A percentile compares a stretch with the other conserved stretches of the same genome.
These are phyloP conservation scores for Aspergillus thermomutatus DNA, from an alignment of 2,329 filamentous ascomycete species.

Conservation along the genomic window DNA sequence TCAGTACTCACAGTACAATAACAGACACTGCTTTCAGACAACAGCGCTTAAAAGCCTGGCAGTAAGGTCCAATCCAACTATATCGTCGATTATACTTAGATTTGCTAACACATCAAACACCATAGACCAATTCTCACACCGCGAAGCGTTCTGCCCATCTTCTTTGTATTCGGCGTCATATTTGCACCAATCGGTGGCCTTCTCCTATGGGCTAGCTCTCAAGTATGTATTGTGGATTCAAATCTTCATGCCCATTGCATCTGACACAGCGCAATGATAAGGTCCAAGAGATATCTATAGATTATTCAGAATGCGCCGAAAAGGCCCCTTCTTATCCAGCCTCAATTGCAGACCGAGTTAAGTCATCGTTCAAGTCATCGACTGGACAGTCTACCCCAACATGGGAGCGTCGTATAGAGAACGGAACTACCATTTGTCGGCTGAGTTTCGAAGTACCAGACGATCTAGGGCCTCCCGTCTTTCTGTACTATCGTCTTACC, in stretches of 20 bases:
- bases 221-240: conserved; percentile 50
- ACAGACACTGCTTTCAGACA: conserved; percentile 94
- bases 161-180: conserved; percentile 86
- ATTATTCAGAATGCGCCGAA: conserved; percentile 75
- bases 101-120: conserved; percentile 14
- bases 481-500: conserved; percentile 91
- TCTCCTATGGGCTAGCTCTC: conserved; percentile 78
- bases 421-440: conserved; percentile 58
- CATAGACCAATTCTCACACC: conserved; percentile 85
- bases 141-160: conserved; percentile 86
- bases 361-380: conserved; percentile 67
- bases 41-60: conserved; percentile 97
- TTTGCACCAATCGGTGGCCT: conserved; percentile 90
- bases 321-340: conserved; percentile 52
- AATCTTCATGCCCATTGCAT: neutral
- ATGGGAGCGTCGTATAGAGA: conserved; percentile 27
- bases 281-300: conserved; percentile 87
- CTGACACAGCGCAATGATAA: conserved; percentile 11
- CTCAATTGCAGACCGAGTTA: conserved; percentile 53
- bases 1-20: conserved; percentile 10
- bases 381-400: conserved; percentile 33
- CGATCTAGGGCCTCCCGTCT: conserved; percentile 73
- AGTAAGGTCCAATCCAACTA: conserved; percentile 58
- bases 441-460: conserved; percentile 78
- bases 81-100: neutral